Percentiles rank a stretch among this genome's conserved stretches.
Conservation (phyloP, 2,329 filamentous ascomycete species). For the Talaromyces albobiverticillius region DNA sequence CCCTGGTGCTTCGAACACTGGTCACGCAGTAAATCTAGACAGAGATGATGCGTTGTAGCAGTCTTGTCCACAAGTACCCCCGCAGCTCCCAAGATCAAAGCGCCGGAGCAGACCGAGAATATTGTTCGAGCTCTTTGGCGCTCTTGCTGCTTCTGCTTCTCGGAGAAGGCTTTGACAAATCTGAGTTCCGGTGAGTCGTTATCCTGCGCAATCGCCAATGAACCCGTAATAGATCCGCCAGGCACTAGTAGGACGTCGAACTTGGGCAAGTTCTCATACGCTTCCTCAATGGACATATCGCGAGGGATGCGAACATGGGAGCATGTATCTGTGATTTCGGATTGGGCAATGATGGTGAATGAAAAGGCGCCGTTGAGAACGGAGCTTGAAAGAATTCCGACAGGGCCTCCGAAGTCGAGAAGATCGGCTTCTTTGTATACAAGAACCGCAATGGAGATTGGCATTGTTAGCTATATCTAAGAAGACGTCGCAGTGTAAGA, state of each 20-base stretch:
- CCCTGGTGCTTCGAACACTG: slow-evolving; percentile 17
- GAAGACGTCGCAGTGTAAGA: too few species aligned
- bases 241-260: neutral
- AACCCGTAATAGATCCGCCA: neutral
- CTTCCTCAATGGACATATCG: slow-evolving; percentile 7
- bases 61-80: slow-evolving; percentile 33
- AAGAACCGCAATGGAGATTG: neutral
- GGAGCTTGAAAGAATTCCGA: neutral
- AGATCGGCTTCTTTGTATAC: neutral
- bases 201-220: neutral
- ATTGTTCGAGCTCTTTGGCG: slow-evolving; percentile 27
- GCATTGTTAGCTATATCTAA: neutral
- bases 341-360: slow-evolving; percentile 7
- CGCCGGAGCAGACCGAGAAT: slow-evolving; percentile 41
- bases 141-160: slow-evolving; percentile 13
- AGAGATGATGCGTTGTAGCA: slow-evolving; percentile 39
- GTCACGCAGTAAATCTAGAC: slow-evolving; percentile 21
- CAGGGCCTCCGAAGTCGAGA: neutral
- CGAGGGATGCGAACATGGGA: slow-evolving; percentile 6
- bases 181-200: neutral
- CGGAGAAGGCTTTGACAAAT: neutral
- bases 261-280: neutral
- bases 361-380: neutral
- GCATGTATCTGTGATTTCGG: slow-evolving; percentile 1
- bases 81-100: slow-evolving; percentile 35